phyloP scores from a whole-genome alignment of 73 alveolate species.

The Symbiodinium natans region DNA sequence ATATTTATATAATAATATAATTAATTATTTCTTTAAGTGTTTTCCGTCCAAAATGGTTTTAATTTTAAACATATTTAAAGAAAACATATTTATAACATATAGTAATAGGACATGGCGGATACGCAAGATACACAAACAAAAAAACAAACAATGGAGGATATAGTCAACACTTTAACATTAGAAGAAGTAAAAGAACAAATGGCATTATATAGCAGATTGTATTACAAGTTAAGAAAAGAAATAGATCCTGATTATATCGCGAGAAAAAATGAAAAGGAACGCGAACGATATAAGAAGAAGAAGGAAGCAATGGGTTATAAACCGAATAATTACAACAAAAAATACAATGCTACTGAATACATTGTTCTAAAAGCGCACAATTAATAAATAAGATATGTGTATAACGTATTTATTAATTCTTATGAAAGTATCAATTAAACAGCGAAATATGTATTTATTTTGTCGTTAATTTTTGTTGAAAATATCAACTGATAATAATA shows the following conservation, averaged over 20 bases:
- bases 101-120: too few relatives aligned
- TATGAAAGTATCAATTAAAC: too few relatives aligned
- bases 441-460: too few relatives aligned
- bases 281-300: background rate
- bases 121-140: background rate
- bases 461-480: too few relatives aligned
- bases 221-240: background rate
- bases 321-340: background rate
- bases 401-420: too few relatives aligned
- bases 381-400: too few relatives aligned
- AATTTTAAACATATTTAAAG: constrained; percentile 4
- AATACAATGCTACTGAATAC: too few relatives aligned
- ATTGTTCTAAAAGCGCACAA: too few relatives aligned
- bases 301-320: background rate
- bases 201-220: constrained; percentile 6
- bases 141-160: background rate
- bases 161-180: background rate
- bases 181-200: background rate
- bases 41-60: background rate
- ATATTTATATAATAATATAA: background rate
- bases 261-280: background rate
- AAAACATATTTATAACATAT: background rate
- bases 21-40: constrained; percentile 5
- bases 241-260: background rate
- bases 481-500: too few relatives aligned